Evolutionary conservation across 1,284 basidiomycete species (phyloP), one percentile per base, ranked within the genome.

Genomic region (Cutaneotrichosporon spelunceum): DNA sequence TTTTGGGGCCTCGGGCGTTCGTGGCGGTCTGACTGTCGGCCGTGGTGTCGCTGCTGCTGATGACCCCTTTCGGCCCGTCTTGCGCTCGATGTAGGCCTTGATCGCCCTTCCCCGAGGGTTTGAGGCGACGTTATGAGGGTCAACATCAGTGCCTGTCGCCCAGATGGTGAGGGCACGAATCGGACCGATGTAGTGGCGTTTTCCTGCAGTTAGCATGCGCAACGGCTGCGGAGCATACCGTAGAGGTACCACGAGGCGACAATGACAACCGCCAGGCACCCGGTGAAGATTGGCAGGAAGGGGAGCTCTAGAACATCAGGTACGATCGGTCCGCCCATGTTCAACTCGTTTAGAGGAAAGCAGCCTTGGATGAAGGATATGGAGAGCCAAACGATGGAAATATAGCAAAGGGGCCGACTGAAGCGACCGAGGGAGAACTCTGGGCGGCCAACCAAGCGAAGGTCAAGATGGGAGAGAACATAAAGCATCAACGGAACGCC

Each of bases 391-490:
- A 33, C 16, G 11, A 27, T 21, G 10, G 26, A 13, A n/a, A 58
- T 26, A 5, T 27, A 27, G 0, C 49, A 48, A 26, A 49, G 23
- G 9, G 57, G 57, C 39, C 42, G 42, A 39, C 57, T 58, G 24
- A 49, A 48, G 9, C 21, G n/a, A 8, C 57, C 26, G 9, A 58
- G 49, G 3, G 36, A 23, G 49, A 58, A 58, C 49, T 52, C 34
- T 1, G 49, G 13, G 3, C 57, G 57, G 5, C 42, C 48, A n/a
- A 26, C 26, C 13, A 24, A 23, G 11, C n/a, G 26, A n/a, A 58
- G 27, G 36, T 53, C 34, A 6, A 58, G 11, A 8, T 48, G 39
- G 6, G 49, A 58, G 33, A 26, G 19, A 5, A 30, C 36, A 26
- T 58, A 58, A n/a, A 58, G 49, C 7, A 30, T 24, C 23, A 55